Evolutionary conservation across 1,284 basidiomycete species (phyloP).

Genomic region (Tranzscheliella williamsii): DNA sequence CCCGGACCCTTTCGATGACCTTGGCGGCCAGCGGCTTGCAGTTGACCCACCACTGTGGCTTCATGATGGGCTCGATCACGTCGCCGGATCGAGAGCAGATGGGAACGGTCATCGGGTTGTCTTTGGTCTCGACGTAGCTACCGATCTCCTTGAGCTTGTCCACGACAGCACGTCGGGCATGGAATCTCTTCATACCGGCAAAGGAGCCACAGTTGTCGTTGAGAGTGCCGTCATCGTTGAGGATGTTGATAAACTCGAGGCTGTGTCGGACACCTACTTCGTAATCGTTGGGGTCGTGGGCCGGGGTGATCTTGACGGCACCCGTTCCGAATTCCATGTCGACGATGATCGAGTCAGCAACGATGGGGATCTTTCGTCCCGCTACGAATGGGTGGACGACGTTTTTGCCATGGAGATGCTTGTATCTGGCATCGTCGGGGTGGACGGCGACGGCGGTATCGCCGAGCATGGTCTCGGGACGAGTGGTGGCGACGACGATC

Average conservation of each 20-base stretch:
- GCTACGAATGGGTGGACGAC: slow-evolving; percentile 84
- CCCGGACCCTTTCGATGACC: slow-evolving; percentile 73
- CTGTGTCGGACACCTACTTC: slow-evolving; percentile 88
- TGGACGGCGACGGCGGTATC: slow-evolving; percentile 98
- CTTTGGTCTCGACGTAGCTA: slow-evolving; percentile 86
- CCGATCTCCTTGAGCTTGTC: slow-evolving; percentile 83
- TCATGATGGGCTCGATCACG: slow-evolving; percentile 91
- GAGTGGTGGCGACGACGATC: slow-evolving; percentile 92
- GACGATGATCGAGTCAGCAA: slow-evolving; percentile 81
- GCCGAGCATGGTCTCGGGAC: slow-evolving; percentile 98
- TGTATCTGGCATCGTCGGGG: slow-evolving; percentile 91
- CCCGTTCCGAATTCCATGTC: slow-evolving; percentile 98
- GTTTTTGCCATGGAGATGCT: slow-evolving; percentile 91
- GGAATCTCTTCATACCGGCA: slow-evolving; percentile 79
- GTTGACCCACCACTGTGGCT: slow-evolving; percentile 99
- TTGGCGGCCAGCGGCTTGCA: slow-evolving; percentile 84
- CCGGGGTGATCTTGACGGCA: slow-evolving; percentile 99
- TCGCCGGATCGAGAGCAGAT: slow-evolving; percentile 69
- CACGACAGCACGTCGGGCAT: slow-evolving; percentile 82
- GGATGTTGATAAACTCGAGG: slow-evolving; percentile 89
- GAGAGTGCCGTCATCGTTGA: slow-evolving; percentile 96
- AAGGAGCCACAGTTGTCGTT: slow-evolving; percentile 88
- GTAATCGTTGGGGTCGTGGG: slow-evolving; percentile 97
- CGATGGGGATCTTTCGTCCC: slow-evolving; percentile 81
- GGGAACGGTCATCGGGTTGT: slow-evolving; percentile 64